These are phyloP conservation scores for Cladophialophora immunda DNA, from an alignment of 2,329 filamentous ascomycete genomes.

Conservation along the genomic window DNA sequence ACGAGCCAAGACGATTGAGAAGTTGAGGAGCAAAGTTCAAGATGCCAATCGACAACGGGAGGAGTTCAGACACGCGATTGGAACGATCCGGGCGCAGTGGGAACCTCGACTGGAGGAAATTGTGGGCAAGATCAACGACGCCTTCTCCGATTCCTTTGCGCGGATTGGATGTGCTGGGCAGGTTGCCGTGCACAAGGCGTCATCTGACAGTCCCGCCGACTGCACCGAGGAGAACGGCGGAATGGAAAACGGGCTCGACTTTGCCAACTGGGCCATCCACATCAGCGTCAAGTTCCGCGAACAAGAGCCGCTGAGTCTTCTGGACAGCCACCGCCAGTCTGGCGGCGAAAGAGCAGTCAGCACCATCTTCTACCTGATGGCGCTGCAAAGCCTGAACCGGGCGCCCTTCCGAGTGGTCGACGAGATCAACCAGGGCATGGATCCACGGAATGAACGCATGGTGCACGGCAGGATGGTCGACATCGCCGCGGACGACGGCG, in stretches of 20 bases:
- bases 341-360: slow-evolving; percentile 95
- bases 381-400: slow-evolving; percentile 89
- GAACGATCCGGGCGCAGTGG: slow-evolving; percentile 74
- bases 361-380: slow-evolving; percentile 99
- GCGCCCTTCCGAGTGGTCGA: slow-evolving; percentile 98
- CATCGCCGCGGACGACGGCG: slow-evolving; percentile 78
- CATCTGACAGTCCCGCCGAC: slow-evolving; percentile 45
- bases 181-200: slow-evolving; percentile 80
- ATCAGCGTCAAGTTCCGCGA: slow-evolving; percentile 95
- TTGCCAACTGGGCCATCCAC: slow-evolving; percentile 91
- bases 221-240: slow-evolving; percentile 39
- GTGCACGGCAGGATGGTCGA: slow-evolving; percentile 98
- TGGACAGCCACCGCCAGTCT: slow-evolving; percentile 92
- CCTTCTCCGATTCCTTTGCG: slow-evolving; percentile 91
- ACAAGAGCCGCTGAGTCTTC: slow-evolving; percentile 80
- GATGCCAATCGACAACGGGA: slow-evolving; percentile 64
- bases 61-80: slow-evolving; percentile 66
- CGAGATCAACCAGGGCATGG: slow-evolving; percentile 99
- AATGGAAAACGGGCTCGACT: slow-evolving; percentile 72
- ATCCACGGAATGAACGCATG: slow-evolving; percentile 96
- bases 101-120: slow-evolving; percentile 84
- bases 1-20: slow-evolving; percentile 72
- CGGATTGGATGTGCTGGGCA: slow-evolving; percentile 95
- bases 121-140: slow-evolving; percentile 82
- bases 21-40: slow-evolving; percentile 53